phyloP scores from a whole-genome alignment of 2,329 filamentous ascomycete species.

The Dothidotthia symphoricarpi region DNA sequence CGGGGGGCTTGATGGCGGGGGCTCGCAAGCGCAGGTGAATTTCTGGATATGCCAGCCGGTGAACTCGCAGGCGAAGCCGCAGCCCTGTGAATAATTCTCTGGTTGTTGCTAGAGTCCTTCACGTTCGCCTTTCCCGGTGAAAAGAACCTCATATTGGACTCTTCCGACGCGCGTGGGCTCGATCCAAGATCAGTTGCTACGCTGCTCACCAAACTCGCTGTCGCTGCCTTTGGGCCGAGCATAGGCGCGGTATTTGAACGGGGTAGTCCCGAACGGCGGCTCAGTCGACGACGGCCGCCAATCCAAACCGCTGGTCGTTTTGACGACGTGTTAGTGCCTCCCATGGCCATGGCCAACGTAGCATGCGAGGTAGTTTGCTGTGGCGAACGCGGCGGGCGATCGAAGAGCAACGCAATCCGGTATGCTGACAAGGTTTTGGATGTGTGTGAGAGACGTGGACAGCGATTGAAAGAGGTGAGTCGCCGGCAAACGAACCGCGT shows the following conservation, averaged over 20 bases:
- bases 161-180: background rate
- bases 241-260: slow-evolving; percentile 17
- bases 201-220: slow-evolving; percentile 5
- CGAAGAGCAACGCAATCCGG: background rate
- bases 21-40: no score
- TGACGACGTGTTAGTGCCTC: slow-evolving; percentile 1
- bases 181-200: background rate
- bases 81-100: no score
- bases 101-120: no score
- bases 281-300: slow-evolving; percentile 18
- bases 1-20: no score
- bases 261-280: slow-evolving; percentile 15
- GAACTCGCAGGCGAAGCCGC: background rate
- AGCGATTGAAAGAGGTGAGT: no score
- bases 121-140: no score
- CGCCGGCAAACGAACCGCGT: slow-evolving; percentile 15
- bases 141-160: no score
- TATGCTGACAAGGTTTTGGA: no score
- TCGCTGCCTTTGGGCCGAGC: slow-evolving; percentile 6
- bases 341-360: no score
- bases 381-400: slow-evolving; percentile 1
- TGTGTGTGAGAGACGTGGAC: no score
- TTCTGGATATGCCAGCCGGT: no score
- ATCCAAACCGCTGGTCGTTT: slow-evolving; percentile 10
- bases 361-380: background rate